Percentiles rank a stretch among this genome's conserved stretches.
These are phyloP conservation scores for Thalassiosira livingstoniorum DNA, from an alignment of 352 stramenopile species.

Conservation along the genomic window DNA sequence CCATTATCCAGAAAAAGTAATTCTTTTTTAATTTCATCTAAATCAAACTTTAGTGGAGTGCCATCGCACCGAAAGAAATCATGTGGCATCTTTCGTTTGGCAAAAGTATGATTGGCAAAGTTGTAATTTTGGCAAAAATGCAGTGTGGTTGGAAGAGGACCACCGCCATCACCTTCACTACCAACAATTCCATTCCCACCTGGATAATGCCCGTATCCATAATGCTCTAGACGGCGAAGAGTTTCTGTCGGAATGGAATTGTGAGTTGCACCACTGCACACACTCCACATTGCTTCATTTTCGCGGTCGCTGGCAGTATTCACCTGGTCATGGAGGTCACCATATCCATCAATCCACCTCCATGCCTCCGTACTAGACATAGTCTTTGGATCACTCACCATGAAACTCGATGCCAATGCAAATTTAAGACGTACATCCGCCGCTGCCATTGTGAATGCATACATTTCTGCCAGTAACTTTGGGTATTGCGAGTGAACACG, in stretches of 20 bases:
- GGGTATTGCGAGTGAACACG: constrained; percentile 66
- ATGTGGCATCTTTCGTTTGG: constrained; percentile 61
- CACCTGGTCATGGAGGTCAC: constrained; percentile 29
- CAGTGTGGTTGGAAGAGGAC: constrained; percentile 55
- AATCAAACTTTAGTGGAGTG: constrained; percentile 33
- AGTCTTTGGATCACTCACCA: constrained; percentile 54
- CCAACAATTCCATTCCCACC: not conserved
- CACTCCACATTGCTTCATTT: too few species aligned
- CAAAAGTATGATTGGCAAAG: constrained; percentile 63
- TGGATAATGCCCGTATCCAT: constrained; percentile 48
- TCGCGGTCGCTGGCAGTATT: not conserved
- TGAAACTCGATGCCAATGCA: constrained; percentile 52
- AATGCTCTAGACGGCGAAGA: constrained; percentile 37
- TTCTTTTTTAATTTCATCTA: constrained; percentile 28
- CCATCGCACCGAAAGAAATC: constrained; percentile 67
- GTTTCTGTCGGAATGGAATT: constrained; percentile 49
- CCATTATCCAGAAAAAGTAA: constrained; percentile 30
- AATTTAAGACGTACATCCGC: constrained; percentile 62
- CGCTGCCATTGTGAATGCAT: constrained; percentile 70
- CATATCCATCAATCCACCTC: constrained; percentile 66
- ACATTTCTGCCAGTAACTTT: constrained; percentile 75
- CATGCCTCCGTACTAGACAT: constrained; percentile 59
- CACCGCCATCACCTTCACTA: not conserved
- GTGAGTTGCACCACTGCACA: constrained; percentile 43
- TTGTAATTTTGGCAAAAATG: constrained; percentile 73